phyloP scores from a whole-genome alignment of 1,139 yeast species.

The Saccharomycopsis crataegensis region DNA sequence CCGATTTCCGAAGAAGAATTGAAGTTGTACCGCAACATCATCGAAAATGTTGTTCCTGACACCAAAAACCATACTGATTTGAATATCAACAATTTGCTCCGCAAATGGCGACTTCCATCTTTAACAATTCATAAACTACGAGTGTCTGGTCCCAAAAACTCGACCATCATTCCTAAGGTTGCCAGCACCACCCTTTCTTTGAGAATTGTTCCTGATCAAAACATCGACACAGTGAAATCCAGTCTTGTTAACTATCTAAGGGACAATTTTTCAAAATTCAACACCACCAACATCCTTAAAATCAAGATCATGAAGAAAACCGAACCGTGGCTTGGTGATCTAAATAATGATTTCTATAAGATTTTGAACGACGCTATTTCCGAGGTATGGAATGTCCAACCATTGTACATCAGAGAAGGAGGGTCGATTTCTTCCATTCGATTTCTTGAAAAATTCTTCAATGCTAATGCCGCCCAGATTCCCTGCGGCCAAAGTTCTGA shows the following conservation, averaged over 20 bases:
- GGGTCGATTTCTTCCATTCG: slow-evolving; percentile 92
- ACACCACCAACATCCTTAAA: slow-evolving; percentile 52
- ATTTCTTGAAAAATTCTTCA: slow-evolving; percentile 70
- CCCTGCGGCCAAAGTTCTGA: slow-evolving; percentile 97
- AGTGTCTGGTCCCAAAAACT: slow-evolving; percentile 86
- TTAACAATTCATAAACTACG: slow-evolving; percentile 79
- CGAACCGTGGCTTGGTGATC: slow-evolving; percentile 95
- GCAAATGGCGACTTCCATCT: slow-evolving; percentile 92
- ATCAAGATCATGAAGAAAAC: slow-evolving; percentile 72
- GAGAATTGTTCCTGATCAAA: slow-evolving; percentile 86
- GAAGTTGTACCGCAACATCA: slow-evolving; percentile 54
- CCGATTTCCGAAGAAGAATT: slow-evolving; percentile 51
- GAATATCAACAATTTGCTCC: slow-evolving; percentile 47
- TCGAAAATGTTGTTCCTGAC: slow-evolving; percentile 29
- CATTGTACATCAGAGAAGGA: slow-evolving; percentile 87
- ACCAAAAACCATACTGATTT: slow-evolving; percentile 22
- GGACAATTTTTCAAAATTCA: slow-evolving; percentile 37
- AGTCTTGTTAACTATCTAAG: slow-evolving; percentile 42
- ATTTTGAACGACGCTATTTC: slow-evolving; percentile 53
- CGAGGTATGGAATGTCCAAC: slow-evolving; percentile 62
- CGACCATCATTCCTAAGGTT: slow-evolving; percentile 80
- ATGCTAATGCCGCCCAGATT: slow-evolving; percentile 88
- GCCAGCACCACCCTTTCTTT: slow-evolving; percentile 75
- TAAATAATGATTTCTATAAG: slow-evolving; percentile 63
- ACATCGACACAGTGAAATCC: slow-evolving; percentile 47